Conservation (phyloP, 371 early-diverging fungal genomes). For the Haplosporangium sp. region DNA sequence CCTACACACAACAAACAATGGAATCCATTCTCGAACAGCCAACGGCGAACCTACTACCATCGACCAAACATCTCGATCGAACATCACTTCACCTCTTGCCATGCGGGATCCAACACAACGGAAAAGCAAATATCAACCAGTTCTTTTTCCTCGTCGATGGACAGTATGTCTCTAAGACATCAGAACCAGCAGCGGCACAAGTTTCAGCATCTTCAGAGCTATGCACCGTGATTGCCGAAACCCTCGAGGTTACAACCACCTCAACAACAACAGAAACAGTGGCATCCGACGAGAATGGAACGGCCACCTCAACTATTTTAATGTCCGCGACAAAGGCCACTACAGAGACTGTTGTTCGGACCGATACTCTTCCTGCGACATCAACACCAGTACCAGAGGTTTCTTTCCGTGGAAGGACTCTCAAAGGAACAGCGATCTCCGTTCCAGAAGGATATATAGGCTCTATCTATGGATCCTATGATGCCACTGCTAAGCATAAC, state of each 20-base stretch:
- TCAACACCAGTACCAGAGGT: constrained; percentile 21
- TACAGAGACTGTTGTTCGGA: neutral
- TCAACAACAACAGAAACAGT: neutral
- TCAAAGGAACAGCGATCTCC: constrained; percentile 35
- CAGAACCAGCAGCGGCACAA: constrained; percentile 1
- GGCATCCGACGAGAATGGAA: neutral
- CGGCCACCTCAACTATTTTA: constrained; percentile 5
- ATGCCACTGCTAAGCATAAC: neutral
- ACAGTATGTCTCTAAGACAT: constrained; percentile 13
- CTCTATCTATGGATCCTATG: constrained; percentile 30
- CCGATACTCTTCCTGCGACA: neutral
- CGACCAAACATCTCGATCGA: constrained; percentile 17
- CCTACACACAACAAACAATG: constrained; percentile 2
- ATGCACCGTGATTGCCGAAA: neutral
- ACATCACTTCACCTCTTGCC: constrained; percentile 44
- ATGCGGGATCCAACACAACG: constrained; percentile 52
- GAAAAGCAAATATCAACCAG: constrained; percentile 36
- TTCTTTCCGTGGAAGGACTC: constrained; percentile 47
- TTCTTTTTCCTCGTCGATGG: constrained; percentile 51
- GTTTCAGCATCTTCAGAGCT: neutral
- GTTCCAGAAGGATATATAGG: constrained; percentile 42
- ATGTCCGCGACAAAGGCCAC: neutral
- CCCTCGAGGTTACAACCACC: neutral
- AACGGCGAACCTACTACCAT: constrained; percentile 6
- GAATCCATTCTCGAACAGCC: constrained; percentile 52